Base-by-base conservation (phyloP, 2,329 filamentous ascomycete species). In the Arthrinium phaeospermum region DNA sequence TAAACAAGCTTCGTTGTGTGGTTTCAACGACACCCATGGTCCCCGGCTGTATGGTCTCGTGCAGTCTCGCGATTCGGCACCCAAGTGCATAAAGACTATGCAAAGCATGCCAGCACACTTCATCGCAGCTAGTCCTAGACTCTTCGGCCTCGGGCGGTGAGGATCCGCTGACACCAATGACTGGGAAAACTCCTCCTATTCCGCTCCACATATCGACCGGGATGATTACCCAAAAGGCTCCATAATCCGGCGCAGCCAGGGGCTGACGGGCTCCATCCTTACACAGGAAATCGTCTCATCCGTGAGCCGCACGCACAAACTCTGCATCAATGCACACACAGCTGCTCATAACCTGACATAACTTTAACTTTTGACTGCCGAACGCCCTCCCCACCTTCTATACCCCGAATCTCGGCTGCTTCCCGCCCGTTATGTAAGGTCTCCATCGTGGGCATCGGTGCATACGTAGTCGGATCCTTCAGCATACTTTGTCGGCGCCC, bases 261-360 rank as follows among this genome's bases (percentile, higher is more conserved):
- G 51, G 10, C 6, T 4, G 24, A 53, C 16, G 30, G n/a, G 34
- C 16, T 49, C 53, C 53, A 37, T 61, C 34, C 6, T 30, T 22
- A 34, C 30, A 61, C 16, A 61, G 53, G 53, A 37, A 37, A 22
- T 7, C 30, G 19, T 22, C 22, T 10, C 53, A 8, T 61, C 53
- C 53, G 53, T 8, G 53, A 61, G 53, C 53, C 53, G 53, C 53
- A 61, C 34, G 53, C 53, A 61, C 53, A 61, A 61, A 61, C 12
- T 22, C 13, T 22, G 30, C 27, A 16, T 22, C 34, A 22, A 61
- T 61, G 53, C 53, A 37, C 8, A 10, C 37, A 47, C 8, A 27
- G 2, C 8, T 37, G 27, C 14, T 22, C 8, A 3, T n/a, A 30
- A 19, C 53, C 12, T 51, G 46, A 1, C 30, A 61, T 7, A 8